Conservation (phyloP, 805 yeast genomes). For the Torulaspora franciscae region DNA sequence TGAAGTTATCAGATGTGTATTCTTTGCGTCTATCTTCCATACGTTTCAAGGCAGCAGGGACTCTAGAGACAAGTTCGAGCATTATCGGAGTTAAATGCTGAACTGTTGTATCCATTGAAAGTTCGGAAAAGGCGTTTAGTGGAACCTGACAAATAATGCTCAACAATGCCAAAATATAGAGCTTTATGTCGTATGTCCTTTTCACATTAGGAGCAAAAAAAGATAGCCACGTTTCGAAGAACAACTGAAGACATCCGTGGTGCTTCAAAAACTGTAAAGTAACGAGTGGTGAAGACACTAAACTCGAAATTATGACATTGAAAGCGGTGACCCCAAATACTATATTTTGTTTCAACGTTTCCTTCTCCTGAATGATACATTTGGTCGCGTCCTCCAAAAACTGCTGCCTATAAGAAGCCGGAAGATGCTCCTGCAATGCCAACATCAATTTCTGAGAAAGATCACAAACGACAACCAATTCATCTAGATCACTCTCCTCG, state of each 20-base stretch:
- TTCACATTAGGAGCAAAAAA: conserved; percentile 45
- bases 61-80: conserved; percentile 48
- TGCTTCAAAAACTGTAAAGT: conserved; percentile 50
- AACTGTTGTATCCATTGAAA: conserved; percentile 38
- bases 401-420: conserved; percentile 43
- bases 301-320: conserved; percentile 58
- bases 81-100: conserved; percentile 49
- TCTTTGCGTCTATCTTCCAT: conserved; percentile 60
- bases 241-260: conserved; percentile 41
- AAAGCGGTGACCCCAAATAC: conserved; percentile 34
- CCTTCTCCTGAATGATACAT: conserved; percentile 26
- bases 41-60: conserved; percentile 67
- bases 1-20: conserved; percentile 40
- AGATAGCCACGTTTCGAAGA: conserved; percentile 45
- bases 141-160: conserved; percentile 39
- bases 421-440: conserved; percentile 44
- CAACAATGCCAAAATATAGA: conserved; percentile 64
- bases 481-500: conserved; percentile 53
- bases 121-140: conserved; percentile 28
- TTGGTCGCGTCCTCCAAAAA: conserved; percentile 44
- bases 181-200: conserved; percentile 76
- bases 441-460: conserved; percentile 61
- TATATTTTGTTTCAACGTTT: conserved; percentile 24
- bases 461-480: conserved; percentile 54
- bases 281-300: conserved; percentile 54